These are phyloP conservation scores for Pterocarpus macrocarpus DNA, from an alignment of 306 rosid genomes.

Conservation along the genomic window DNA sequence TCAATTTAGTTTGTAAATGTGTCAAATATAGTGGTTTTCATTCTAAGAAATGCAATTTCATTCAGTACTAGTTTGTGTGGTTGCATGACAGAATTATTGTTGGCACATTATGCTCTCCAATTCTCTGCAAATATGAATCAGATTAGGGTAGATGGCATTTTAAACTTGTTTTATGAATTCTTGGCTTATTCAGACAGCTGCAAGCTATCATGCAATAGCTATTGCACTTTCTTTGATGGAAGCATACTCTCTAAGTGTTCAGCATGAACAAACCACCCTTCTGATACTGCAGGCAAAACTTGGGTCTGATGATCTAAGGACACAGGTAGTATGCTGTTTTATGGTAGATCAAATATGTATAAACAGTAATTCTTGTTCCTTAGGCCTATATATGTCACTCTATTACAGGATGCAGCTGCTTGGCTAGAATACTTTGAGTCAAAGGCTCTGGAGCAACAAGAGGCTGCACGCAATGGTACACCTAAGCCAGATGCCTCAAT, in stretches of 20 bases:
- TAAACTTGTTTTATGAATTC: conserved; percentile 39
- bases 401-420: conserved; percentile 93
- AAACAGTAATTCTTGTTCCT: conserved; percentile 30
- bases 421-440: conserved; percentile 99
- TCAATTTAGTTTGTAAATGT: conserved; percentile 26
- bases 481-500: conserved; percentile 99
- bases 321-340: conserved; percentile 67
- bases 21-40: neutral
- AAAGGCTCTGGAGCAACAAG: conserved; percentile 98
- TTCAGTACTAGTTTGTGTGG: neutral
- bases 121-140: conserved; percentile 38
- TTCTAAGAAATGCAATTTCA: conserved; percentile 23
- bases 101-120: conserved; percentile 13
- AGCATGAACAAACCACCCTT: conserved; percentile 96
- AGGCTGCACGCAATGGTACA: conserved; percentile 97
- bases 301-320: conserved; percentile 94
- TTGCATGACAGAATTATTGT: neutral
- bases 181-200: conserved; percentile 82
- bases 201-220: conserved; percentile 99
- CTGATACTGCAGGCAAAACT: conserved; percentile 97
- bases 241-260: conserved; percentile 94
- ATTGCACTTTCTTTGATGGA: conserved; percentile 99
- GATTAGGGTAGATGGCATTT: conserved; percentile 19
- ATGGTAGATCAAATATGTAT: conserved; percentile 21
- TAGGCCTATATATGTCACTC: conserved; percentile 29